phyloP scores from a whole-genome alignment of 1,284 basidiomycete genomes.

The Anthracocystis setariae region DNA sequence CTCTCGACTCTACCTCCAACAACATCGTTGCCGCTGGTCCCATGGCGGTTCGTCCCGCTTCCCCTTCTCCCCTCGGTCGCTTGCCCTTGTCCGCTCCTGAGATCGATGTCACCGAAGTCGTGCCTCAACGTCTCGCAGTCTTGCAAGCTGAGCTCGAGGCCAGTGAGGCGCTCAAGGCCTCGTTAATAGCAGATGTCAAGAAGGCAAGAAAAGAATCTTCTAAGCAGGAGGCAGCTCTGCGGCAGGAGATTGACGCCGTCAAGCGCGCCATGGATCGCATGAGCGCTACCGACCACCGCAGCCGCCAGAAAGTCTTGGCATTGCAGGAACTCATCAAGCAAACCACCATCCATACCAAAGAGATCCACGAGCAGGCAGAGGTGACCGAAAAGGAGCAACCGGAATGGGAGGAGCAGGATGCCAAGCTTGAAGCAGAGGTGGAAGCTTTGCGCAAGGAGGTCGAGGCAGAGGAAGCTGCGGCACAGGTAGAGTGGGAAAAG shows the following conservation, averaged over 20 bases:
- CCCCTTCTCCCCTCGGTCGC: slow-evolving; percentile 45
- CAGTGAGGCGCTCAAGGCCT: slow-evolving; percentile 34
- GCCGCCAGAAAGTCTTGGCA: slow-evolving; percentile 57
- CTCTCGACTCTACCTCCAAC: slow-evolving; percentile 13
- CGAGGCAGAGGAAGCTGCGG: slow-evolving; percentile 40
- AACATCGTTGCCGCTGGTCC: not conserved
- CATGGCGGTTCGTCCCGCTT: slow-evolving; percentile 23
- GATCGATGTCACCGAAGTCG: slow-evolving; percentile 13
- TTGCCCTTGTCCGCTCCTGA: slow-evolving; percentile 36
- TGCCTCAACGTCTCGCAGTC: slow-evolving; percentile 31
- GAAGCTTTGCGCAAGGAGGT: slow-evolving; percentile 32
- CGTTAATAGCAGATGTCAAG: slow-evolving; percentile 45
- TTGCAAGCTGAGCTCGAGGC: slow-evolving; percentile 47
- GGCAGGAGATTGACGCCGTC: slow-evolving; percentile 59
- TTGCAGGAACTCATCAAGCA: slow-evolving; percentile 61
- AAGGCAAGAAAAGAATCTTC: slow-evolving; percentile 56
- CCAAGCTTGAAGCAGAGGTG: slow-evolving; percentile 27
- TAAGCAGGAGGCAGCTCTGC: slow-evolving; percentile 48
- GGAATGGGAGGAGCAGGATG: slow-evolving; percentile 46
- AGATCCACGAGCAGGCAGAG: slow-evolving; percentile 53
- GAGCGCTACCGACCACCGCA: slow-evolving; percentile 54
- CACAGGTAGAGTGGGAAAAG: slow-evolving; percentile 34
- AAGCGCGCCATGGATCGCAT: slow-evolving; percentile 53
- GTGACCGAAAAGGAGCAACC: slow-evolving; percentile 44
- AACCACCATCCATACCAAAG: slow-evolving; percentile 47